phyloP scores from a whole-genome alignment of 192 early-diverging fungal species.

The Ambispora gerdemannii region DNA sequence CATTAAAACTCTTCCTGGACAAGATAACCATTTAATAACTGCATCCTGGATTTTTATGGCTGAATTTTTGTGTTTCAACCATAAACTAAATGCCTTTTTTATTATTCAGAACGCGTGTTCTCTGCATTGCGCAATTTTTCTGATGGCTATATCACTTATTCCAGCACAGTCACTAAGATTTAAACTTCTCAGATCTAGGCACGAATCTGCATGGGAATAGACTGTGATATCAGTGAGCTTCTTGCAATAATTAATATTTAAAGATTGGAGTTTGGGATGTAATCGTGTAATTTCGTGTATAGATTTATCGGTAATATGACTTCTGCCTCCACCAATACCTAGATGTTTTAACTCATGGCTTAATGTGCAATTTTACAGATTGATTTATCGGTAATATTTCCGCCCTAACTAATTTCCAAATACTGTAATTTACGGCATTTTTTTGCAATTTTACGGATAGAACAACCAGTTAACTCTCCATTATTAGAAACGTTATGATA shows the following conservation, averaged over 20 bases:
- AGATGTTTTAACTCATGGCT: background rate
- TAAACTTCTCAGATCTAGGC: constrained; percentile 13
- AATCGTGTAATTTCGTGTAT: background rate
- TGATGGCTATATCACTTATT: constrained; percentile 17
- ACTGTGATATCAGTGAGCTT: background rate
- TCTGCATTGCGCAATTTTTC: background rate
- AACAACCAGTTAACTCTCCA: background rate
- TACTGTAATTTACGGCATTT: constrained; percentile 10
- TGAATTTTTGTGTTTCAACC: no score
- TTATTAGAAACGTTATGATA: background rate
- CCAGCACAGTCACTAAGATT: background rate
- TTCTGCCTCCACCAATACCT: background rate
- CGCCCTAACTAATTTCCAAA: background rate
- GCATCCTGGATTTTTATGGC: no score
- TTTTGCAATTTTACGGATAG: constrained; percentile 9
- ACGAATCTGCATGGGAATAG: background rate
- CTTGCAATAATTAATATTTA: background rate
- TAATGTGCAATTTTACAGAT: background rate
- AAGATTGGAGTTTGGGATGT: background rate
- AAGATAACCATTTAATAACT: no score
- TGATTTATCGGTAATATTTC: constrained; percentile 2
- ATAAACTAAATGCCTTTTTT: no score
- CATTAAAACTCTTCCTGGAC: no score
- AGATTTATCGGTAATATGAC: background rate
- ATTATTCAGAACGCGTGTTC: no score